Base-by-base conservation (phyloP, 176 grass and related monocot species). In the Hyparrhenia diplandra region DNA sequence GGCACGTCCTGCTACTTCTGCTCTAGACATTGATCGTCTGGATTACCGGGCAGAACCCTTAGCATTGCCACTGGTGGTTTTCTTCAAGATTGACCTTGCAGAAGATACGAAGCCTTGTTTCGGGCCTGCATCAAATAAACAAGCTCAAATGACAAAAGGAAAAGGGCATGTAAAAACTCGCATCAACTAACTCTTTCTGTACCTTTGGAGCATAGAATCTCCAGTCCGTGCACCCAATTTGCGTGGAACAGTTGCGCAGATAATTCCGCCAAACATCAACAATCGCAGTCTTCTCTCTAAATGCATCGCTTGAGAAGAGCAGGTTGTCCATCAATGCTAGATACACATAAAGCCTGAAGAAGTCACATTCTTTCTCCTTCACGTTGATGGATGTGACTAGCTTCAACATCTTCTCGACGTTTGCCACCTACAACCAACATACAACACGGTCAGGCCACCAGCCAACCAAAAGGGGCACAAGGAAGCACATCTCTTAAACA, bases 161-260 rank as follows among this genome's bases (percentile, higher is more conserved):
- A 55, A 54, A 63, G 0, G 40, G 24, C 13, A 35, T 8, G 25
- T 46, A 32, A 63, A 9, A 78, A 72, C 23, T 57, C 27, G 5
- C 32, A 23, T 1, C 23, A 72, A 39, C 46, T 17, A n/a, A 10
- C 0, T 32, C 12, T 54, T 3, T 28, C 46, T 28, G 13, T 54
- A 94, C 95, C 95, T 93, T 98, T 9, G 92, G 88, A 11, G 95
- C 92, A 42, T 98, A 91, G 34, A 87, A 89, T 75, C 88, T 88
- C 95, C 92, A 95, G 76, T 95, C 82, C 9, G 88, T 91, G 86
- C 86, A 87, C 11, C 83, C 86, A 64, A 95, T 95, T 54, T 94
- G 95, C 16, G 60, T 91, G 11, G 95, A 94, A 25, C 90, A 98
- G 74, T 88, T 94, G 17, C 92, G 80, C 11, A 95, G 82, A 79